Evolutionary conservation across 208 protist genomes (phyloP).

Genomic region (Herpetomonas samuelpessoai): DNA sequence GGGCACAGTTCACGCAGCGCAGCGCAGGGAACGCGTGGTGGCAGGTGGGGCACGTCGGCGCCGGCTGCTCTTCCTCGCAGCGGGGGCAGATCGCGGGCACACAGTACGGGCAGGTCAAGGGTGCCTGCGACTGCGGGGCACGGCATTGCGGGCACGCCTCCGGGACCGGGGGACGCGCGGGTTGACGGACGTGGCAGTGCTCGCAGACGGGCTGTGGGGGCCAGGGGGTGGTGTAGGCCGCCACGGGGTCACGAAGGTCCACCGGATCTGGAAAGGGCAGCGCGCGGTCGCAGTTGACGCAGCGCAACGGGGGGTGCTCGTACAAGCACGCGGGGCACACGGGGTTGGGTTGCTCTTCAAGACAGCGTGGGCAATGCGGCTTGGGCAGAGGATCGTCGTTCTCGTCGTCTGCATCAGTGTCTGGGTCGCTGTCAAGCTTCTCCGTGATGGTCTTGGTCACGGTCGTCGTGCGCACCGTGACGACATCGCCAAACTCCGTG

Average conservation of each 20-base stretch:
- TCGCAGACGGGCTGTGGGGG: background rate
- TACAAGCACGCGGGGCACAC: background rate
- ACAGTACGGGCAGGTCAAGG: slow-evolving; percentile 7
- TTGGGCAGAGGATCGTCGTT: too few relatives aligned
- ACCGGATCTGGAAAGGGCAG: background rate
- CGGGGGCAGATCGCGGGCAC: background rate
- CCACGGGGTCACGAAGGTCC: background rate
- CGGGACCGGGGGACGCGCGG: background rate
- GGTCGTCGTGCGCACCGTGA: slow-evolving; percentile 40
- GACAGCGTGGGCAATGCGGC: slow-evolving; percentile 2
- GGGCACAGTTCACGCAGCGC: background rate
- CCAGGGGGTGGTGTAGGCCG: slow-evolving; percentile 1
- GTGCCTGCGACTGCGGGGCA: background rate
- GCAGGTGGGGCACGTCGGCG: background rate
- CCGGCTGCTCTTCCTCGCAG: background rate
- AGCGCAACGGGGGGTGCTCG: background rate
- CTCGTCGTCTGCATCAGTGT: slow-evolving; percentile 23
- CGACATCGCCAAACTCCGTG: slow-evolving; percentile 29
- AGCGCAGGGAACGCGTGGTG: background rate
- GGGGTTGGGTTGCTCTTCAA: background rate
- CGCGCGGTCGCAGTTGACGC: background rate
- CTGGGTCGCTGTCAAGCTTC: slow-evolving; percentile 9
- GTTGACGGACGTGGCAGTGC: background rate
- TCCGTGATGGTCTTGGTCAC: slow-evolving; percentile 41
- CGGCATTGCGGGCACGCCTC: background rate